phyloP scores from a whole-genome alignment of 179 eudicot species.

The Kewa caespitosa region DNA sequence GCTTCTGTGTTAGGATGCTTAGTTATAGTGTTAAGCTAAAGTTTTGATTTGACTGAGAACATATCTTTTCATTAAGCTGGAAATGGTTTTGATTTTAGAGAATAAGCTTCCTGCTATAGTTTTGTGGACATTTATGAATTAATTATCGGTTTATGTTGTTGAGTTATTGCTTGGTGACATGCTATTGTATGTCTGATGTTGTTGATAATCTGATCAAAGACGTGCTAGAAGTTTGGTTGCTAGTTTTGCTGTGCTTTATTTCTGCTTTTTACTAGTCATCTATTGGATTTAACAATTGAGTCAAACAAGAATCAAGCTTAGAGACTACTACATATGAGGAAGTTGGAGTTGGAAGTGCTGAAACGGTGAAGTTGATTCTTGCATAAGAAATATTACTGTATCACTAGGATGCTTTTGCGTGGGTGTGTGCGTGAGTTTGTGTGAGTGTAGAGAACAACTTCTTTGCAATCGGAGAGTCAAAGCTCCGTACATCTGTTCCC shows the following conservation, averaged over 20 bases:
- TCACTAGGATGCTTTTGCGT: too few relatives aligned
- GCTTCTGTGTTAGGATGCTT: too few relatives aligned
- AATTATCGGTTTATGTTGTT: neutral
- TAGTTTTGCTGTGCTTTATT: neutral
- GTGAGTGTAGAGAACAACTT: neutral
- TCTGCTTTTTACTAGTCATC: neutral
- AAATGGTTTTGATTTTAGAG: neutral
- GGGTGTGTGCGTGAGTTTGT: neutral
- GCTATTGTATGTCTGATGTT: neutral
- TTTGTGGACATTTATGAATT: neutral
- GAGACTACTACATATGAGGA: neutral
- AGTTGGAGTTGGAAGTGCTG: neutral
- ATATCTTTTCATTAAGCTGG: too few relatives aligned
- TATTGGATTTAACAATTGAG: neutral
- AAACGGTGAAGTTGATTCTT: neutral
- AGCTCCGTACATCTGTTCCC: neutral
- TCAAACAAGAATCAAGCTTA: neutral
- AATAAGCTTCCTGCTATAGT: neutral
- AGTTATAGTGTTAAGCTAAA: too few relatives aligned
- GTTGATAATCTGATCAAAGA: conserved; percentile 10
- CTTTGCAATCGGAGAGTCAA: neutral
- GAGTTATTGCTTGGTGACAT: neutral
- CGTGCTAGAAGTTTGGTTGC: neutral
- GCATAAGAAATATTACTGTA: too few relatives aligned
- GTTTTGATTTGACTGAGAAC: too few relatives aligned